These are phyloP conservation scores for Coemansia sp. DNA, from an alignment of 192 early-diverging fungal genomes.

Conservation along the genomic window DNA sequence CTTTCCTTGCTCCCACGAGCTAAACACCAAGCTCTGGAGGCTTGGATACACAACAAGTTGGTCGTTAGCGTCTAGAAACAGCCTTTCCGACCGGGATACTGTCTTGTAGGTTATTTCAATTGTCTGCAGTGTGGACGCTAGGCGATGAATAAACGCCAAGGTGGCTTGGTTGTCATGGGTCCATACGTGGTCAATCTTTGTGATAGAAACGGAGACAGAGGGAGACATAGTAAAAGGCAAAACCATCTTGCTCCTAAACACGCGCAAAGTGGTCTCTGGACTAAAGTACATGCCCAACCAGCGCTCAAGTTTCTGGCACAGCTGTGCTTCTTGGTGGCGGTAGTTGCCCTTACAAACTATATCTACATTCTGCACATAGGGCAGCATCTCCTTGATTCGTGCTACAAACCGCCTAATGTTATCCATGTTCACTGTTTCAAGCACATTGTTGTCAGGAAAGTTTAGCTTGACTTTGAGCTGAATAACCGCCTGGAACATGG, in stretches of 20 bases:
- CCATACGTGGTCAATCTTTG: not conserved
- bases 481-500: not conserved
- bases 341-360: not conserved
- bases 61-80: not conserved
- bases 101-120: not conserved
- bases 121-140: not conserved
- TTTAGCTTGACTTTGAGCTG: not conserved
- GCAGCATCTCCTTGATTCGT: not conserved
- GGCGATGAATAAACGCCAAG: not conserved
- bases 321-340: not conserved
- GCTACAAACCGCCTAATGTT: not conserved
- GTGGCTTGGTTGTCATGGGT: not conserved
- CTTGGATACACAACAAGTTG: not conserved
- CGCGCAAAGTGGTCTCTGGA: not conserved
- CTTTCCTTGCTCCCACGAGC: not conserved
- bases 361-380: not conserved
- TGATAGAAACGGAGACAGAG: not conserved
- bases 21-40: not conserved
- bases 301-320: not conserved
- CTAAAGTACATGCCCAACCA: conserved; percentile 1
- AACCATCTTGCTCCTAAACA: not conserved
- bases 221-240: not conserved
- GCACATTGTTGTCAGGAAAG: not conserved
- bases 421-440: not conserved
- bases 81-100: not conserved